Evolutionary conservation across 441 rosid species (phyloP).

Genomic region (Pelargonium myrrhifolium): DNA sequence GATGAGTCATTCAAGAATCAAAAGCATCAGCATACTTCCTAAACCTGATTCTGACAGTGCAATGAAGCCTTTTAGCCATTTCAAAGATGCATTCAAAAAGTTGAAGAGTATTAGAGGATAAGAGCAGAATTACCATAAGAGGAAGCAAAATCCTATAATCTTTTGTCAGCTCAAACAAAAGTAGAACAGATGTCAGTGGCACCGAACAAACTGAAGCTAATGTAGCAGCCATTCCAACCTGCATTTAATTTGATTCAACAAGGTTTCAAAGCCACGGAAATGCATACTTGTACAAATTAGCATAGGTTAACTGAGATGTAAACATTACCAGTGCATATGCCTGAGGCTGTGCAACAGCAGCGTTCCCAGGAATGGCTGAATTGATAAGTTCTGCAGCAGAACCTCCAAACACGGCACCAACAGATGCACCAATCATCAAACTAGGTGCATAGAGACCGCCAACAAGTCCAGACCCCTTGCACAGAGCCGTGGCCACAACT

Average conservation of each 20-base stretch:
- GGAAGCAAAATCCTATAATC: slow-evolving; percentile 95
- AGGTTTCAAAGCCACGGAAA: background rate
- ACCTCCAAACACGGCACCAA: slow-evolving; percentile 96
- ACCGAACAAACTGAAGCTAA: slow-evolving; percentile 97
- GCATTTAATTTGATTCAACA: slow-evolving; percentile 19
- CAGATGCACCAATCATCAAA: slow-evolving; percentile 97
- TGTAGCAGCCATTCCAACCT: slow-evolving; percentile 99
- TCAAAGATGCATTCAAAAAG: background rate
- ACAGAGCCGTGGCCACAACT: slow-evolving; percentile 89
- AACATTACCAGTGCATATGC: slow-evolving; percentile 85
- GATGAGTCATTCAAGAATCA: background rate
- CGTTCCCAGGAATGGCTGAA: slow-evolving; percentile 89
- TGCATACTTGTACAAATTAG: background rate
- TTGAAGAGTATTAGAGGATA: slow-evolving; percentile 2
- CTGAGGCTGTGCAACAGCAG: slow-evolving; percentile 95
- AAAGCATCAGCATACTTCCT: no score
- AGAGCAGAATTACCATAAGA: slow-evolving; percentile 59
- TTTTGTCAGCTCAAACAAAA: slow-evolving; percentile 85
- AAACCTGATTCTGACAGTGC: background rate
- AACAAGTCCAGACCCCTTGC: slow-evolving; percentile 95
- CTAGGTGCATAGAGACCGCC: slow-evolving; percentile 96
- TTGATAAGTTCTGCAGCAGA: slow-evolving; percentile 80
- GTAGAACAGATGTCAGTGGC: slow-evolving; percentile 87
- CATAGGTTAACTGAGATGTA: no score
- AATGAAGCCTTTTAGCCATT: background rate